Conservation (phyloP, 1,139 yeast genomes). For the Pichia sp. region DNA sequence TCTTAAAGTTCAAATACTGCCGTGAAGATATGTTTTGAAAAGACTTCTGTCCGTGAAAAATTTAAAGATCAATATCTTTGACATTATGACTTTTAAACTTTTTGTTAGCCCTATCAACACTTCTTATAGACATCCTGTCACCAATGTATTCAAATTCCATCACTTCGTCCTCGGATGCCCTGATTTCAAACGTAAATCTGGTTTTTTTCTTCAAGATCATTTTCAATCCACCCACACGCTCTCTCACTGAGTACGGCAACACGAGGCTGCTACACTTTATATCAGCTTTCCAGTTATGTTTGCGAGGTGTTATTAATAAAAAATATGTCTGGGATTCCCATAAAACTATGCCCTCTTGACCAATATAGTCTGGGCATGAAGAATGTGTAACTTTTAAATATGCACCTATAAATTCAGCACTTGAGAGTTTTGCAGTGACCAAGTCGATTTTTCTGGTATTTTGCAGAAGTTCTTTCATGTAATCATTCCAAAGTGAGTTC, state of each 20-base stretch:
- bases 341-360: slow-evolving; percentile 67
- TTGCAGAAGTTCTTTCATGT: slow-evolving; percentile 43
- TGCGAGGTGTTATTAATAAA: slow-evolving; percentile 50
- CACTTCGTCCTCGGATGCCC: slow-evolving; percentile 6
- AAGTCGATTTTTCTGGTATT: slow-evolving; percentile 19
- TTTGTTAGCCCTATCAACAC: slow-evolving; percentile 76
- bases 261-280: slow-evolving; percentile 15
- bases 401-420: slow-evolving; percentile 85
- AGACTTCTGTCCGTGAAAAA: too few species aligned
- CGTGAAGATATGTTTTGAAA: too few species aligned
- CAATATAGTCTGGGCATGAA: slow-evolving; percentile 50
- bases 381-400: slow-evolving; percentile 51
- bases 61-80: slow-evolving; percentile 17
- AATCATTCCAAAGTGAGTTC: slow-evolving; percentile 54
- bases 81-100: slow-evolving; percentile 71
- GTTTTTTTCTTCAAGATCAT: slow-evolving; percentile 23
- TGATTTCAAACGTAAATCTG: slow-evolving; percentile 16
- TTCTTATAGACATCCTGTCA: slow-evolving; percentile 65
- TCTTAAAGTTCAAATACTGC: too few species aligned
- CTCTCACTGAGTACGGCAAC: slow-evolving; percentile 17
- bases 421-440: slow-evolving; percentile 50
- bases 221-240: slow-evolving; percentile 25
- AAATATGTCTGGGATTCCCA: slow-evolving; percentile 83
- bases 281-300: slow-evolving; percentile 30
- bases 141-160: slow-evolving; percentile 65